Conservation (phyloP, 2,329 filamentous ascomycete species). For the Alternaria brassicicola region DNA sequence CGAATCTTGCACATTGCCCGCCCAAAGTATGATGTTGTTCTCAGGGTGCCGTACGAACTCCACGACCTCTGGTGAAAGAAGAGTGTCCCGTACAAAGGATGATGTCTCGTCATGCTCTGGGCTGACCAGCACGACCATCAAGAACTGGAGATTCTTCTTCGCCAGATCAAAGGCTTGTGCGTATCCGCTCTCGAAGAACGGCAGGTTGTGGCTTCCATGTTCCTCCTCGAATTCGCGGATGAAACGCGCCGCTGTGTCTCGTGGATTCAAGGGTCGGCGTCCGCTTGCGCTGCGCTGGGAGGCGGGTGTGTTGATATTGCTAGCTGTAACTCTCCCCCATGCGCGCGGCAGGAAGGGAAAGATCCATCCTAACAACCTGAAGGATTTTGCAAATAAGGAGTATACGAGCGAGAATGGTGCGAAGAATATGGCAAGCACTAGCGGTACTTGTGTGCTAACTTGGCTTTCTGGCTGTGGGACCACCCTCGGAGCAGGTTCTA, state of each 20-base stretch:
- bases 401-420: constrained; percentile 82
- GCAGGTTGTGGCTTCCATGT: constrained; percentile 73
- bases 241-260: constrained; percentile 87
- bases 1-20: constrained; percentile 87
- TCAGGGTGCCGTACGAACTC: constrained; percentile 74
- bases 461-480: constrained; percentile 74
- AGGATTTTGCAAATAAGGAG: constrained; percentile 69
- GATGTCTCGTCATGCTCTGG: constrained; percentile 94
- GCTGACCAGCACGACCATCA: constrained; percentile 86
- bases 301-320: constrained; percentile 52
- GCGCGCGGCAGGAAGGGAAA: constrained; percentile 79
- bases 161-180: constrained; percentile 89
- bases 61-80: constrained; percentile 76
- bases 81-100: constrained; percentile 79
- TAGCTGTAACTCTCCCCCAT: constrained; percentile 59
- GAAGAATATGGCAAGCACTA: constrained; percentile 78
- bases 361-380: constrained; percentile 76
- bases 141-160: constrained; percentile 88
- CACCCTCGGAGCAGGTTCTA: constrained; percentile 79
- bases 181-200: constrained; percentile 87
- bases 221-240: constrained; percentile 95
- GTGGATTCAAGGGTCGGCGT: constrained; percentile 77
- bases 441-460: constrained; percentile 71
- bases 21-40: constrained; percentile 88
- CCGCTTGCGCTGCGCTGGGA: constrained; percentile 65